Conservation (phyloP, 2,329 filamentous ascomycete species). For the Fusarium tricinctum region DNA sequence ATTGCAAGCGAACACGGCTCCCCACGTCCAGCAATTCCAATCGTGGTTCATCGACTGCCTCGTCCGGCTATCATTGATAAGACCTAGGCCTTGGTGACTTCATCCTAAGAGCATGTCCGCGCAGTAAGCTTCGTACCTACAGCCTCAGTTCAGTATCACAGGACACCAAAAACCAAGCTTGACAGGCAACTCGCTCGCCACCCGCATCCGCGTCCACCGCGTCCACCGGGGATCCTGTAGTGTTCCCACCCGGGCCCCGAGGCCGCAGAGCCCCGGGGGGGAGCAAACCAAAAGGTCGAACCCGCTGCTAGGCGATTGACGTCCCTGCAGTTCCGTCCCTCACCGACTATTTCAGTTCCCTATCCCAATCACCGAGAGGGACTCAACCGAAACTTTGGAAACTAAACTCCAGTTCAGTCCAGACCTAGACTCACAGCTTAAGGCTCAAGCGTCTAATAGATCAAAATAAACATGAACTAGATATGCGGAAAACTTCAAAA, state of each 20-base stretch:
- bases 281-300: slow-evolving; percentile 10
- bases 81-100: slow-evolving; percentile 25
- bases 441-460: slow-evolving; percentile 6
- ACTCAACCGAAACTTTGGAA: slow-evolving; percentile 25
- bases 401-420: slow-evolving; percentile 19
- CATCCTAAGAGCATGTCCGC: slow-evolving; percentile 7
- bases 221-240: slow-evolving; percentile 21
- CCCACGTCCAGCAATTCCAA: slow-evolving; percentile 46
- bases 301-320: slow-evolving; percentile 10
- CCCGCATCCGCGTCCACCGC: slow-evolving; percentile 22
- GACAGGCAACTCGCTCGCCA: slow-evolving; percentile 34
- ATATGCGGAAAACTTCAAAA: slow-evolving; percentile 30
- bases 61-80: slow-evolving; percentile 14
- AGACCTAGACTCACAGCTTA: slow-evolving; percentile 10
- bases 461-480: slow-evolving; percentile 24
- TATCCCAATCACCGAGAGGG: slow-evolving; percentile 5
- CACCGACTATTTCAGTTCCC: slow-evolving; percentile 45
- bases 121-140: slow-evolving; percentile 11
- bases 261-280: slow-evolving; percentile 36
- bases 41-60: slow-evolving; percentile 15
- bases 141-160: not conserved
- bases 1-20: slow-evolving; percentile 32
- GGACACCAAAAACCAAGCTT: slow-evolving; percentile 6
- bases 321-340: slow-evolving; percentile 48
- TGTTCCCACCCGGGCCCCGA: slow-evolving; percentile 43